Evolutionary conservation across 495 filamentous ascomycete genomes (phyloP), one percentile per base, ranked within the genome.

Genomic region (Collariella sp.): DNA sequence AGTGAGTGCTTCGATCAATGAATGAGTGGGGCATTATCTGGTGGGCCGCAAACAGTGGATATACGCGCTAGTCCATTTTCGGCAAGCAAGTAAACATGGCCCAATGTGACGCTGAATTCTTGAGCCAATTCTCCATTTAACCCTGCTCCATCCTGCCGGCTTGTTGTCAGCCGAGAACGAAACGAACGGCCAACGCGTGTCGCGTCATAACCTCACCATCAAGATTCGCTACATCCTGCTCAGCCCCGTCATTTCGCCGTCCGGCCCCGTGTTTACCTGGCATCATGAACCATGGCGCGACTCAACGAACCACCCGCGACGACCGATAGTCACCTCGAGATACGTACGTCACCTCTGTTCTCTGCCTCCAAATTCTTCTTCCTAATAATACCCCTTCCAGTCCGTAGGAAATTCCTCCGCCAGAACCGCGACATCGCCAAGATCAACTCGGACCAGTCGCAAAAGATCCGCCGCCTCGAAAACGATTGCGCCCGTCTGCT

Each of bases 391-490:
- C 20, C 39, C 3, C 53, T 11, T 43, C 23, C 57, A 95, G 89
- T 95, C 35, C 91, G 89, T 65, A 76, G 88, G 59, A 82, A 87
- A 64, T 95, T 93, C 64, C 73, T 95, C 44, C 82, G 91, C 38
- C 93, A 98, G 67, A 98, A 98, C 68, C 83, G 89, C 53, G 93
- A 96, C 61, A 89, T 98, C 54, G 90, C 90, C 52, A 79, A 86
- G 63, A 82, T 83, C 56, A 97, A 98, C 72, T 94, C 94, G 2
- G 83, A 82, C 56, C 94, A 96, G 68, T 91, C 89, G 16, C 75
- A 91, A 33, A 87, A 88, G 55, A 96, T 98, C 59, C 87, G 90
- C 52, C 83, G 73, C 46, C 79, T 97, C 35, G 90, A 97, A 67
- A 83, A 83, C 50, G 91, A 98, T 70, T 82, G 82, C 33, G 86